phyloP scores from a whole-genome alignment of 176 grass and related monocot genomes.

The Chrysopogon serrulatus region DNA sequence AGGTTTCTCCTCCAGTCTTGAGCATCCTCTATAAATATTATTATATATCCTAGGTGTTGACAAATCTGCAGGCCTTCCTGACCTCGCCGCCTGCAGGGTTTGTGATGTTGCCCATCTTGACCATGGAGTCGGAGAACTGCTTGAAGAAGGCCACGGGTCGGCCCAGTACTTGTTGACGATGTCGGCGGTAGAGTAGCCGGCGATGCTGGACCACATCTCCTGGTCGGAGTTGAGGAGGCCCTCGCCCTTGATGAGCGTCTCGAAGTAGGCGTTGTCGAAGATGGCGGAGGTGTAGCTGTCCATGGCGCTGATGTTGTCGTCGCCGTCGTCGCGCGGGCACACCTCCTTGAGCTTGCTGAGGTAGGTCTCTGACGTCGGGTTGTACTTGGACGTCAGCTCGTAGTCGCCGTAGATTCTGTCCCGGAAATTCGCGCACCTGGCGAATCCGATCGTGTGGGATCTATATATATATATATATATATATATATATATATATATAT shows the following conservation, averaged over 20 bases:
- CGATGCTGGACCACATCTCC: constrained; percentile 89
- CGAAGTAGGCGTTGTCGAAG: constrained; percentile 92
- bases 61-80: constrained; percentile 91
- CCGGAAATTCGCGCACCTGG: constrained; percentile 70
- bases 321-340: constrained; percentile 59
- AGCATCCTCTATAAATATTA: not conserved
- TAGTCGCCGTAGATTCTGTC: constrained; percentile 83
- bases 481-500: too few relatives aligned
- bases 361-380: constrained; percentile 49
- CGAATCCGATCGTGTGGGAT: constrained; percentile 86
- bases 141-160: constrained; percentile 68
- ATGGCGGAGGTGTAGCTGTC: constrained; percentile 49
- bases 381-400: constrained; percentile 56
- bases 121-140: constrained; percentile 95
- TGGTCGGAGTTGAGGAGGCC: constrained; percentile 97
- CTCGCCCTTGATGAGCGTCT: constrained; percentile 59
- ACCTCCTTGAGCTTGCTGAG: constrained; percentile 70
- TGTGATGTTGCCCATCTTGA: constrained; percentile 98
- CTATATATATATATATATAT: too few relatives aligned
- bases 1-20: not conserved
- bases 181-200: constrained; percentile 59
- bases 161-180: constrained; percentile 84
- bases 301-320: constrained; percentile 79
- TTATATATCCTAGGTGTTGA: constrained; percentile 53
- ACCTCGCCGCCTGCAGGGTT: constrained; percentile 85